Percentiles rank a stretch among this genome's conserved stretches.
Conservation (phyloP, 768 basidiomycete genomes). For the Cyclocybe aegerita region DNA sequence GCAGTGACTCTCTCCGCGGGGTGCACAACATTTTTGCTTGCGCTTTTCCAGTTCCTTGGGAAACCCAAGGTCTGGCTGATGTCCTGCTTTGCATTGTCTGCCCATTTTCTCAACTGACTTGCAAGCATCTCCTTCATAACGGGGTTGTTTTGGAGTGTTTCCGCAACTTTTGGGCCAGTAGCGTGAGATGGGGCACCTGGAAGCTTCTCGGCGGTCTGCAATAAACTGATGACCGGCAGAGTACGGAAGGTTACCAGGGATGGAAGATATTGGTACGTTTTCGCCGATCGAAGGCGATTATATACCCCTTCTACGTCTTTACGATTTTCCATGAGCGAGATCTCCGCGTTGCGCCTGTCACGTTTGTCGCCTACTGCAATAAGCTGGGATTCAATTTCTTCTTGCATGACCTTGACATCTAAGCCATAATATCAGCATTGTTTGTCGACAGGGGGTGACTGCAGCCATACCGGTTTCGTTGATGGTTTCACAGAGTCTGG, state of each 20-base stretch:
- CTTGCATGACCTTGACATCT: conserved; percentile 21
- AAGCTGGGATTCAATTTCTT: conserved; percentile 25
- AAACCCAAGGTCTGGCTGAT: conserved; percentile 50
- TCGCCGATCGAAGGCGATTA: conserved; percentile 38
- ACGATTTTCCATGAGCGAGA: conserved; percentile 25
- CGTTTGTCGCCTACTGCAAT: conserved; percentile 21
- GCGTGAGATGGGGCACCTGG: conserved; percentile 6
- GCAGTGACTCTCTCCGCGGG: conserved; percentile 60
- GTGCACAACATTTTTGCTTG: conserved; percentile 45
- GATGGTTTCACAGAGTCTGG: conserved; percentile 37
- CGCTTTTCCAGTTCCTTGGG: conserved; percentile 45
- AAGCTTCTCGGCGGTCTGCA: conserved; percentile 26
- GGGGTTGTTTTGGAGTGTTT: conserved; percentile 25
- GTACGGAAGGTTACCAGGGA: conserved; percentile 45
- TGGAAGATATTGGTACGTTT: conserved; percentile 35
- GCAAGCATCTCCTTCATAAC: conserved; percentile 21
- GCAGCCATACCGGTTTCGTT: conserved; percentile 33
- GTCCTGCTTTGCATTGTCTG: conserved; percentile 36
- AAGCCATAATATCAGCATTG: not conserved
- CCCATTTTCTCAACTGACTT: conserved; percentile 49
- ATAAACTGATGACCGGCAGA: conserved; percentile 42
- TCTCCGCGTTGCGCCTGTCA: conserved; percentile 17
- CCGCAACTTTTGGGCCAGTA: conserved; percentile 7
- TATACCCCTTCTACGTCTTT: conserved; percentile 42
- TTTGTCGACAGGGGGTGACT: conserved; percentile 11